Percentiles rank a stretch among this genome's conserved stretches.
These are phyloP conservation scores for Carex sylvatica DNA, from an alignment of 202 grass and related monocot genomes.

Conservation along the genomic window DNA sequence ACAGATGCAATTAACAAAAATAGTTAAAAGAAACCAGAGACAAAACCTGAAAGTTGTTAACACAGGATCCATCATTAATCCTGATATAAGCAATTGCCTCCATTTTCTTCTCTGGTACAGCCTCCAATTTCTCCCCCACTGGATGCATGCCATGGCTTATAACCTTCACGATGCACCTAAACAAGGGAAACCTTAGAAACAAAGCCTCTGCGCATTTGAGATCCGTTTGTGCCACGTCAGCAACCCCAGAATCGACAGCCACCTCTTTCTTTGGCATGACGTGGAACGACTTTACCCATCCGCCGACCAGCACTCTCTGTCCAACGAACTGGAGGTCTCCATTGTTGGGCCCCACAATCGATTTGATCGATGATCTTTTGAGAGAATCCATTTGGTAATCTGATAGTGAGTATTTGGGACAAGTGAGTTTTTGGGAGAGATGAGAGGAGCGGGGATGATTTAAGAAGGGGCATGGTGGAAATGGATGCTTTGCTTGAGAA, in stretches of 20 bases:
- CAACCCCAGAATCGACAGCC: not conserved
- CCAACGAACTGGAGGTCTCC: constrained; percentile 33
- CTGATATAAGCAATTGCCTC: constrained; percentile 11
- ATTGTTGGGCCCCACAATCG: constrained; percentile 32
- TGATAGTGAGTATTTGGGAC: not conserved
- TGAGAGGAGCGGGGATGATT: not conserved
- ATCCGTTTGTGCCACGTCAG: not conserved
- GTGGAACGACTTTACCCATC: constrained; percentile 53
- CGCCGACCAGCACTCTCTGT: constrained; percentile 38
- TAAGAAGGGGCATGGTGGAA: constrained; percentile 24
- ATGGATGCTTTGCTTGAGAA: constrained; percentile 35
- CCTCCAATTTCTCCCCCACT: not conserved
- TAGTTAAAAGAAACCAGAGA: not conserved
- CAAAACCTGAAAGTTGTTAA: constrained; percentile 50
- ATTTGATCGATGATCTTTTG: constrained; percentile 31
- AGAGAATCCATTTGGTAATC: constrained; percentile 42
- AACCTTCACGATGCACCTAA: constrained; percentile 38
- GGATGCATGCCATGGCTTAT: not conserved
- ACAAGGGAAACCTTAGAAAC: constrained; percentile 34
- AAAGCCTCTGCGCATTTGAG: constrained; percentile 42
- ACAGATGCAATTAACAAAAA: not conserved
- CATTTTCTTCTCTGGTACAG: not conserved
- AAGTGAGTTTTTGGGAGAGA: not conserved
- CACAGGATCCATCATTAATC: constrained; percentile 64
- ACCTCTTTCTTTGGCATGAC: constrained; percentile 22